Evolutionary conservation across 1,284 basidiomycete genomes (phyloP).

Genomic region (Neonothopanus nambi): DNA sequence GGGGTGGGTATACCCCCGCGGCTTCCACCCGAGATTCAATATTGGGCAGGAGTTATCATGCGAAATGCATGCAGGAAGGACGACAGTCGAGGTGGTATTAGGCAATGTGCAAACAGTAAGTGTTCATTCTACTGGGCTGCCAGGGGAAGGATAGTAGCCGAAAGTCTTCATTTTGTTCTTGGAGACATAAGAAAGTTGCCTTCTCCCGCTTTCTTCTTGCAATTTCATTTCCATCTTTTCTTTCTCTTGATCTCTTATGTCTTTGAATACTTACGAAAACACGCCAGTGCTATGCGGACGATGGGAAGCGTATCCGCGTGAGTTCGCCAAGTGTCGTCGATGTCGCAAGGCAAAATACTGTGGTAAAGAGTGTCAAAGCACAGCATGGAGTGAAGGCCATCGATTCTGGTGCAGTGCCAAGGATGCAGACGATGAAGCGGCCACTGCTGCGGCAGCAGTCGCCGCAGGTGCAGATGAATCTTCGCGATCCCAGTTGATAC

Average conservation of each 20-base stretch:
- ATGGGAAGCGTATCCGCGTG: slow-evolving; percentile 92
- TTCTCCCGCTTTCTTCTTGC: not conserved
- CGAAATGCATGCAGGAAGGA: slow-evolving; percentile 98
- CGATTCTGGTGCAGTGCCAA: slow-evolving; percentile 85
- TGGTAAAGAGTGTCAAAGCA: slow-evolving; percentile 96
- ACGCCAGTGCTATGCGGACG: slow-evolving; percentile 84
- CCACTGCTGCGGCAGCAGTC: slow-evolving; percentile 1
- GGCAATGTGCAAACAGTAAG: slow-evolving; percentile 96
- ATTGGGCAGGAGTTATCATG: slow-evolving; percentile 99
- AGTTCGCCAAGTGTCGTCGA: slow-evolving; percentile 96
- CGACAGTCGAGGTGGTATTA: slow-evolving; percentile 87
- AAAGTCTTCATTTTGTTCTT: not conserved
- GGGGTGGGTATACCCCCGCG: slow-evolving; percentile 43
- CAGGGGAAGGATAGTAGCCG: too few species aligned
- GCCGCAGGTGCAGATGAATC: not conserved
- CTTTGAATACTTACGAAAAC: slow-evolving; percentile 6
- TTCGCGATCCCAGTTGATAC: slow-evolving; percentile 3
- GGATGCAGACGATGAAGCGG: slow-evolving; percentile 63
- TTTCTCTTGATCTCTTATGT: slow-evolving; percentile 14
- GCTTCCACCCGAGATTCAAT: slow-evolving; percentile 92
- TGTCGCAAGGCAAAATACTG: slow-evolving; percentile 99
- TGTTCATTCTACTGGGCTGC: slow-evolving; percentile 21
- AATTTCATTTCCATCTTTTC: not conserved
- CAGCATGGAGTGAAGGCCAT: slow-evolving; percentile 96
- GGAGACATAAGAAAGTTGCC: not conserved